Evolutionary conservation across 805 yeast species (phyloP), one percentile per base, ranked within the genome.

Genomic region (Candida jianshihensis): DNA sequence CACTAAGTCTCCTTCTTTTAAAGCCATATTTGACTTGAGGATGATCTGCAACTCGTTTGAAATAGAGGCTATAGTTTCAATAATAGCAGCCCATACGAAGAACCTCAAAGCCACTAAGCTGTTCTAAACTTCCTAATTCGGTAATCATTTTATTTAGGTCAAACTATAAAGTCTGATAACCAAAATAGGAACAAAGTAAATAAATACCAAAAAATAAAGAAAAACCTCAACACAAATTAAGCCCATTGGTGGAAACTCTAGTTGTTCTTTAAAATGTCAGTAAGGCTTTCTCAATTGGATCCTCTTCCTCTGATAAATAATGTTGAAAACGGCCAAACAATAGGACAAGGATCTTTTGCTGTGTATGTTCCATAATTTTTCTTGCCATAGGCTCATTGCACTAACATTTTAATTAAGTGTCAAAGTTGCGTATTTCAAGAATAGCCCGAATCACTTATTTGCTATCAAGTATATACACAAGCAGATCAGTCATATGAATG

Each of bases 291-390:
- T 2, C 75, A 71, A 47, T 50, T 68, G 34, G 70, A 66, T 8
- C 63, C 69, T 2, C 46, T 76, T 2, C 82, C 83, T 3, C 49
- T 52, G 19, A 64, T 76, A 25, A 64, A 66, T 34, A 67, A 64
- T 20, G 64, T 75, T 2, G 62, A 56, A 20, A 36, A 69, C 6
- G 80, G 75, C 0, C 63, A 63, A 19, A 73, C 81, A 0, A 63
- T 79, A 12, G 87, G 86, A 0, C 78, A 75, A 44, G 87, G 87
- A 2, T 66, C 84, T 0, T 79, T 78, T 62, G 86, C 83, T 2
- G 64, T 73, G 68, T 63, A 45, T 19, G 68, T 55, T 25, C 9
- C 6, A 4, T 8, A 10, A 10, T 4, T 13, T 30, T 19, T 14
- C 29, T 15, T 8, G 10, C 12, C 13, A 6, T 8, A 9, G 13